Conservation (phyloP, 768 basidiomycete genomes). For the Russula sp. region DNA sequence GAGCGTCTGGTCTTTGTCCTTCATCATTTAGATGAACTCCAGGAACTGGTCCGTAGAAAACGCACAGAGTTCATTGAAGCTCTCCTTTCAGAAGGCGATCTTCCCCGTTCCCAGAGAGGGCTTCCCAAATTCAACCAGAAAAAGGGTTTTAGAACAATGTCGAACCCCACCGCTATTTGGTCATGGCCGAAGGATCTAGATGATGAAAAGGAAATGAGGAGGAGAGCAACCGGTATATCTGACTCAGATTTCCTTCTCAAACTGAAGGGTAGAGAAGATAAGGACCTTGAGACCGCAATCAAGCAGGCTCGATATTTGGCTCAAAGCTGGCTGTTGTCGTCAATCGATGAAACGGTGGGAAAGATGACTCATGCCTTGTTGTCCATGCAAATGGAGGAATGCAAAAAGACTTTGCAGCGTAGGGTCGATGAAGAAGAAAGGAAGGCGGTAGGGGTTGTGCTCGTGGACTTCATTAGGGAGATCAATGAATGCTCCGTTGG, state of each 20-base stretch:
- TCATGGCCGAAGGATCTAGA: too few species aligned
- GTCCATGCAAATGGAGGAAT: slow-evolving; percentile 4
- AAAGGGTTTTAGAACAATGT: background rate
- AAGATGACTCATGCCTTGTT: background rate
- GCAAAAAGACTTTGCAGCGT: background rate
- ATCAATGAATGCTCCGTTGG: background rate
- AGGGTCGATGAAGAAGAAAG: background rate
- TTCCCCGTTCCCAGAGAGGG: background rate
- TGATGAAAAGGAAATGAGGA: slow-evolving; percentile 9
- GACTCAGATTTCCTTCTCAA: slow-evolving; percentile 11
- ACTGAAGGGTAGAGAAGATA: background rate
- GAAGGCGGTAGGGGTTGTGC: background rate
- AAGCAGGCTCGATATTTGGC: background rate
- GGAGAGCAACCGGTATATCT: background rate
- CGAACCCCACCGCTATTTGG: too few species aligned
- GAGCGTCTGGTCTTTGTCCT: background rate
- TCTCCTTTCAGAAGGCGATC: background rate
- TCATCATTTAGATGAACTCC: background rate
- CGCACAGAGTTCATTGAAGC: background rate
- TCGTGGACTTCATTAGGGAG: background rate
- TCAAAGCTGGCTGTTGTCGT: background rate
- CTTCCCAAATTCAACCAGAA: background rate
- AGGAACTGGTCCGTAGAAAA: background rate
- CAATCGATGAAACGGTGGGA: background rate
- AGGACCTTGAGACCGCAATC: background rate